Evolutionary conservation across 2,329 filamentous ascomycete genomes (phyloP).

Genomic region (Domatiomyces catenatus): DNA sequence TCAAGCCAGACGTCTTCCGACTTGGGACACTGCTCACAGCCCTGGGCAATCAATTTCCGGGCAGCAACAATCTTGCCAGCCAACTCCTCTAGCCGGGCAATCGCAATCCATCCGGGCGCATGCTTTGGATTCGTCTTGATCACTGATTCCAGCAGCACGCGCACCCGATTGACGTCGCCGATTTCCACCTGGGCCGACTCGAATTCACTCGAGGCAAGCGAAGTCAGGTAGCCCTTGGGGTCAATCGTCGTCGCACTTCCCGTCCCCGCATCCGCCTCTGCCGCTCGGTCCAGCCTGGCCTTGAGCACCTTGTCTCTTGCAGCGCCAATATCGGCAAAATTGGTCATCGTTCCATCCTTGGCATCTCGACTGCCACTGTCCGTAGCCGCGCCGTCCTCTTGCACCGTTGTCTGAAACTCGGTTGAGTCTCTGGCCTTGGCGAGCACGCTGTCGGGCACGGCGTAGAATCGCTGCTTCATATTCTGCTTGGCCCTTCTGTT

Average conservation of each 20-base stretch:
- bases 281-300: slow-evolving; percentile 79
- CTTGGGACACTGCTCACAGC: slow-evolving; percentile 80
- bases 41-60: slow-evolving; percentile 71
- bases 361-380: slow-evolving; percentile 29
- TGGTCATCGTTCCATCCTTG: slow-evolving; percentile 79
- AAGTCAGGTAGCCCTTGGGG: slow-evolving; percentile 89
- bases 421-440: slow-evolving; percentile 66
- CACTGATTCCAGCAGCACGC: slow-evolving; percentile 84
- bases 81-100: slow-evolving; percentile 78
- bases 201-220: slow-evolving; percentile 64
- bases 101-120: slow-evolving; percentile 88
- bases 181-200: slow-evolving; percentile 70
- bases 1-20: slow-evolving; percentile 94
- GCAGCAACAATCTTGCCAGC: slow-evolving; percentile 85
- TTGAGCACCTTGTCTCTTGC: slow-evolving; percentile 91
- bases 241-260: slow-evolving; percentile 87
- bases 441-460: slow-evolving; percentile 88
- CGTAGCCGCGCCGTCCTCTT: slow-evolving; percentile 53
- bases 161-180: slow-evolving; percentile 86
- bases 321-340: slow-evolving; percentile 93
- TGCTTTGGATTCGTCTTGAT: slow-evolving; percentile 95
- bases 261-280: slow-evolving; percentile 51
- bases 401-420: slow-evolving; percentile 77
- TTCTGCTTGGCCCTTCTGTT: slow-evolving; percentile 76
- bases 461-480: slow-evolving; percentile 74